Base-by-base conservation (phyloP, 1,284 basidiomycete genomes). In the Fomitopsis betulina region DNA sequence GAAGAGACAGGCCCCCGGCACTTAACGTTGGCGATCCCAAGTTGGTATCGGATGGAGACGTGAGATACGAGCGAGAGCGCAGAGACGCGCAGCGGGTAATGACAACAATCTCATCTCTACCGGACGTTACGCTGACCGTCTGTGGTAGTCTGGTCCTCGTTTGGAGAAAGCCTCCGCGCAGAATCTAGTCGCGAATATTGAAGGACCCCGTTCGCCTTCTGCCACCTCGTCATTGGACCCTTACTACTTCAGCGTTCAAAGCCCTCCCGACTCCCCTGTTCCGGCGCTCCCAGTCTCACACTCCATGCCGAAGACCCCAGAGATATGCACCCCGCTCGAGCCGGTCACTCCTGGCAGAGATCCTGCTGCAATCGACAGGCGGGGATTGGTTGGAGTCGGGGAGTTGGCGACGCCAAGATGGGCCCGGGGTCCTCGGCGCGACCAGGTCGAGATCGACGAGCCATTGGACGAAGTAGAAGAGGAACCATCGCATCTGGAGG, bases 321-420 rank as follows among this genome's bases (percentile, higher is more conserved):
- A 81, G 54, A 73, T 74, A 53, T 72, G 68, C 57, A 68, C 67
- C 40, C 65, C 72, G 49, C 68, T 69, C 55, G 82, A 87, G 60
- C 85, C 87, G 12, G 73, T 83, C 30, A 92, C 91, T 0, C 90
- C 91, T n/a, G 85, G 79, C 42, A 80, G 82, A 63, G 90, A 94
- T 74, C 91, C 92, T 12, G 85, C 90, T 10, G 75, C 79, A 62
- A 94, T 96, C 63, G 96, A 99, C 76, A 82, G 96, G 57, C 83
- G 87, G 17, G 91, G 86, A 25, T 84, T 98, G 42, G 87, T 98
- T 56, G 96, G 96, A 21, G 91, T 98, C 10, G 96, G 96, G 39
- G 96, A 98, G 75, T 84, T 98, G n/a, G 81, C 94, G 7, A 98
- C 96, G n/a, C 96, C 96, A 39, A 84, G 95, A 62, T 99, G 95